Evolutionary conservation across 345 rosid genomes (phyloP).

Genomic region (Isatis tinctoria): DNA sequence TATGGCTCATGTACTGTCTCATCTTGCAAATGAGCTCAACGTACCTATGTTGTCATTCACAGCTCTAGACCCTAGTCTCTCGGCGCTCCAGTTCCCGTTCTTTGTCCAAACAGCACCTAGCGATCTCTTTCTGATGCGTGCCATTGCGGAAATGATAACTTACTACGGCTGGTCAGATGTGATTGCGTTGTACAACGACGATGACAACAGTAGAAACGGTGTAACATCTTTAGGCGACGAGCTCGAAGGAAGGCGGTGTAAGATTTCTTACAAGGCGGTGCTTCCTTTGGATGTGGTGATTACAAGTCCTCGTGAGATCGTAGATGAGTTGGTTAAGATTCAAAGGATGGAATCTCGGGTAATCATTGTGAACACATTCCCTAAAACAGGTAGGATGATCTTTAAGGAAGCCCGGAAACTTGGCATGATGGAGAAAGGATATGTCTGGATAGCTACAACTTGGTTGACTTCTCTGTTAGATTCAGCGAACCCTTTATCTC

Average conservation of each 20-base stretch:
- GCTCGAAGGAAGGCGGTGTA: slow-evolving; percentile 65
- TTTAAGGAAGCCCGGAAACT: slow-evolving; percentile 70
- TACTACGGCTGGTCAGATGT: slow-evolving; percentile 68
- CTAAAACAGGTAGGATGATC: slow-evolving; percentile 51
- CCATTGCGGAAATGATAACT: slow-evolving; percentile 75
- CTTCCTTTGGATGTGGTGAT: slow-evolving; percentile 55
- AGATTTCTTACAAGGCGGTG: slow-evolving; percentile 65
- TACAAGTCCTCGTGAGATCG: slow-evolving; percentile 24
- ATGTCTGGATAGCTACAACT: slow-evolving; percentile 82
- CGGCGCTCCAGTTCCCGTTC: slow-evolving; percentile 85
- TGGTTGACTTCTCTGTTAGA: slow-evolving; percentile 83
- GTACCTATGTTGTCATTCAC: slow-evolving; percentile 82
- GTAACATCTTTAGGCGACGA: slow-evolving; percentile 57
- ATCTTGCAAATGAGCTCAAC: slow-evolving; percentile 72
- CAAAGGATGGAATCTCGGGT: slow-evolving; percentile 73
- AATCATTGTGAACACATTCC: slow-evolving; percentile 55
- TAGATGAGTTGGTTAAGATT: slow-evolving; percentile 48
- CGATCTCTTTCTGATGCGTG: slow-evolving; percentile 73
- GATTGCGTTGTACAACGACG: slow-evolving; percentile 63
- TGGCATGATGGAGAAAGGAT: slow-evolving; percentile 74
- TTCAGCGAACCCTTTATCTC: slow-evolving; percentile 39
- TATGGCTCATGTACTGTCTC: slow-evolving; percentile 82
- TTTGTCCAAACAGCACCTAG: slow-evolving; percentile 91
- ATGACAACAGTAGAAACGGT: slow-evolving; percentile 77
- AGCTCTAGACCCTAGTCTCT: slow-evolving; percentile 74